Evolutionary conservation across 257 asterid species (phyloP), one percentile per base, ranked within the genome.

Genomic region (Solanum virginianum): DNA sequence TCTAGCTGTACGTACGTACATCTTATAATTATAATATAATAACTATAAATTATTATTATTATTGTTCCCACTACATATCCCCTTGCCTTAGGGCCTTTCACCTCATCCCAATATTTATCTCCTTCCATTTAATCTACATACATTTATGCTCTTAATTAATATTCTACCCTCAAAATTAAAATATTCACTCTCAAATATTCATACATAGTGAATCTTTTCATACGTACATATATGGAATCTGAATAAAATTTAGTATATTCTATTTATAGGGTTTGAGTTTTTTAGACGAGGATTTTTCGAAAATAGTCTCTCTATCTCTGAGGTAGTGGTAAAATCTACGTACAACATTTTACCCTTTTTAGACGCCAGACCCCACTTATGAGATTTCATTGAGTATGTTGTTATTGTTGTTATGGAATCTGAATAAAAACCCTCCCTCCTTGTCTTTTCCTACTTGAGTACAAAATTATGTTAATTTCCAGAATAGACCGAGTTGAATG

Each of bases 11-110:
- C 75, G 66, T 22, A 54, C 66, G 80, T 29, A 29, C 32, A 29
- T 29, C 32, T 29, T 29, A 29, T 29, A 2, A 29, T 29, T 29
- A 29, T 29, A 29, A 29, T 29, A 29, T 29, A 29, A 29, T 29
- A 29, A 29, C 32, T 29, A 29, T 29, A 29, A 2, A 29, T 29
- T 29, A 29, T 47, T 74, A 14, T 69, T 69, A 47, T 74, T 75
- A 12, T 53, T n/a, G n/a, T n/a, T 15, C 60, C 81, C 11, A 26
- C 53, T 88, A 71, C 92, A 87, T 82, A 89, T 89, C 92, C 91
- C 92, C 68, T 6, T 88, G 90, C 80, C 55, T 63, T 22, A 14
- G 82, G 62, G 32, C 5, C 45, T 15, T 49, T 51, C 60, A 2
- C 43, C 82, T 2, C 22, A 77, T 77, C 24, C 63, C 82, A 24